Evolutionary conservation across 2,329 filamentous ascomycete genomes (phyloP).

Genomic region (Paecilomyces dactylethromorphus): DNA sequence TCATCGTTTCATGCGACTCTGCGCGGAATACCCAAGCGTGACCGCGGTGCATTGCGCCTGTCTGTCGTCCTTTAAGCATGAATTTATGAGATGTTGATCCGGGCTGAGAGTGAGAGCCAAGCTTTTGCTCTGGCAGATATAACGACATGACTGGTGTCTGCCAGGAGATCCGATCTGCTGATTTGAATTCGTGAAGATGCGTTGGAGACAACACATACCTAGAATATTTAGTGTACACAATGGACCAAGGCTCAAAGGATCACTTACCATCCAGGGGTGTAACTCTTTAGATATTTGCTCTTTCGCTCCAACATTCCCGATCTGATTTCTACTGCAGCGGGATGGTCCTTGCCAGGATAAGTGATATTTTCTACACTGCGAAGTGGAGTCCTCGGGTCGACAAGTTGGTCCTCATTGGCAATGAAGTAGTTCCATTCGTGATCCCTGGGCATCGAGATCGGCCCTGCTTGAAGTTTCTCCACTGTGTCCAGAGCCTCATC

Average conservation of each 20-base stretch:
- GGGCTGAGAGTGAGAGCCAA: constrained; percentile 80
- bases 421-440: constrained; percentile 85
- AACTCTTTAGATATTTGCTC: constrained; percentile 98
- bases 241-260: not conserved
- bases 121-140: constrained; percentile 88
- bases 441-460: constrained; percentile 89
- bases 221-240: not conserved
- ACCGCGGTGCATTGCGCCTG: constrained; percentile 80
- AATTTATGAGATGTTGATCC: constrained; percentile 92
- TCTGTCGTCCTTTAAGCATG: constrained; percentile 92
- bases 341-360: constrained; percentile 85
- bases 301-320: constrained; percentile 92
- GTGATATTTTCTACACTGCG: constrained; percentile 74
- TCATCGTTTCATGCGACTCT: constrained; percentile 82
- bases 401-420: constrained; percentile 72
- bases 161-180: constrained; percentile 75
- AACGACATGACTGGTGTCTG: constrained; percentile 94
- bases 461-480: constrained; percentile 75
- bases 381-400: constrained; percentile 75
- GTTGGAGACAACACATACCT: constrained; percentile 96
- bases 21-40: constrained; percentile 64
- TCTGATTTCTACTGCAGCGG: constrained; percentile 74
- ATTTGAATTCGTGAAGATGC: constrained; percentile 97
- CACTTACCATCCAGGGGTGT: constrained; percentile 84
- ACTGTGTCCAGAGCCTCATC: constrained; percentile 72